A percentile compares a stretch with the other conserved stretches of the same genome.
Conservation (phyloP, 495 filamentous ascomycete species). For the Penicillium simplicissimum region DNA sequence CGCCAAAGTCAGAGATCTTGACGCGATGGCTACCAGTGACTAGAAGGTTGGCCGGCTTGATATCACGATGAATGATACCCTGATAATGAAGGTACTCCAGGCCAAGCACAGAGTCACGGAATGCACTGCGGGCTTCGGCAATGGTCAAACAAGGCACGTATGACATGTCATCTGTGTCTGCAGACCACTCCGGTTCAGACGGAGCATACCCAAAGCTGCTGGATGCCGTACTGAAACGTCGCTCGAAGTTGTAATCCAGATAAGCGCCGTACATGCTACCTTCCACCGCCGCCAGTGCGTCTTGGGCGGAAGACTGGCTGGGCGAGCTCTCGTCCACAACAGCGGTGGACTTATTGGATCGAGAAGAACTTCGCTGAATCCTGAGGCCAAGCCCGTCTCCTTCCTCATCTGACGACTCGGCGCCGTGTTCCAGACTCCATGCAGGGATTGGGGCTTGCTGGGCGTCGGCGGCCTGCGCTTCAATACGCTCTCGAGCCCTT, state of each 20-base stretch:
- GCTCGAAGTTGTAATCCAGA: slow-evolving; percentile 52
- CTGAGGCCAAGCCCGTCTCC: slow-evolving; percentile 43
- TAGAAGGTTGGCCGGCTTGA: slow-evolving; percentile 97
- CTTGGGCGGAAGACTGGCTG: slow-evolving; percentile 48
- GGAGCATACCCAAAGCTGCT: slow-evolving; percentile 55
- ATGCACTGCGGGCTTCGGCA: slow-evolving; percentile 78
- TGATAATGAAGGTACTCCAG: slow-evolving; percentile 96
- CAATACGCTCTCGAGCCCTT: slow-evolving; percentile 52
- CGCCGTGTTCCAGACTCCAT: slow-evolving; percentile 84
- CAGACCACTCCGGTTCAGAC: slow-evolving; percentile 54
- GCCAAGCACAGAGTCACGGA: slow-evolving; percentile 90
- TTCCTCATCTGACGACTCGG: slow-evolving; percentile 59
- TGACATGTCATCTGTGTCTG: slow-evolving; percentile 73
- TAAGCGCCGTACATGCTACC: slow-evolving; percentile 77
- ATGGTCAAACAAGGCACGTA: slow-evolving; percentile 92
- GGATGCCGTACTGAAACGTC: slow-evolving; percentile 49
- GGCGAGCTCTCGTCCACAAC: slow-evolving; percentile 40
- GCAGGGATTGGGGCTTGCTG: slow-evolving; percentile 47
- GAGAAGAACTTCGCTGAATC: slow-evolving; percentile 37
- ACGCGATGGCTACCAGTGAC: slow-evolving; percentile 81
- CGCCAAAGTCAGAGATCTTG: slow-evolving; percentile 99
- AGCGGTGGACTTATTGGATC: slow-evolving; percentile 37
- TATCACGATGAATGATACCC: slow-evolving; percentile 95
- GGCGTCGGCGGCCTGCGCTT: slow-evolving; percentile 49
- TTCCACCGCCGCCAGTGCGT: slow-evolving; percentile 60